Conservation (phyloP, 2,329 filamentous ascomycete genomes). For the Cladosporium cucumerinum region DNA sequence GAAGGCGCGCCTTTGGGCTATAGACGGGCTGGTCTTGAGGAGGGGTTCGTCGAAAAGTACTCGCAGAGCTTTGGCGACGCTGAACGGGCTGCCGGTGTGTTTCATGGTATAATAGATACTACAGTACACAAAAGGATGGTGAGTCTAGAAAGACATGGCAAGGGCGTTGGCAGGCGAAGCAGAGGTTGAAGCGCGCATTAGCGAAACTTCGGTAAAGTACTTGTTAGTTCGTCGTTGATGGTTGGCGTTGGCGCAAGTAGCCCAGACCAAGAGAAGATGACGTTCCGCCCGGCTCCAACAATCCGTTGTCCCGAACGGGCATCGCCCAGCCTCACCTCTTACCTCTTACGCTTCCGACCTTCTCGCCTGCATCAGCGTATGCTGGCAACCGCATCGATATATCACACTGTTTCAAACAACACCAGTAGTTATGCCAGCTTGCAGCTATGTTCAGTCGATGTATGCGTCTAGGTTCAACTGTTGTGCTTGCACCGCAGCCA, state of each 20-base stretch:
- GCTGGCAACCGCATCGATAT: neutral
- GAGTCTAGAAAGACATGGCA: neutral
- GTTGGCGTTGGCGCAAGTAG: neutral
- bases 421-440: neutral
- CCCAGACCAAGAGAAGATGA: neutral
- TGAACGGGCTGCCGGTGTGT: conserved; percentile 31
- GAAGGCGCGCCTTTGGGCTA: conserved; percentile 51
- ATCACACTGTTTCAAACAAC: neutral
- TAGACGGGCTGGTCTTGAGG: conserved; percentile 10
- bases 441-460: neutral
- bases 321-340: neutral
- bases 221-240: neutral
- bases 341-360: neutral
- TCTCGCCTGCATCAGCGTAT: neutral
- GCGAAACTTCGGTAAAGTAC: conserved; percentile 1
- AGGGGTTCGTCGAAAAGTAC: conserved; percentile 25
- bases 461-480: neutral
- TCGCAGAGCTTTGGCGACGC: conserved; percentile 28
- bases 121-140: neutral
- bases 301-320: neutral
- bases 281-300: neutral
- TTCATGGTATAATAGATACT: conserved; percentile 21
- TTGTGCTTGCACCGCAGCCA: no score
- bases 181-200: neutral
- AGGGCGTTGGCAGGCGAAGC: neutral